Evolutionary conservation across 2,329 filamentous ascomycete species (phyloP), one percentile per base, ranked within the genome.

Genomic region (Xenosphaeropsis pyriputrescens): DNA sequence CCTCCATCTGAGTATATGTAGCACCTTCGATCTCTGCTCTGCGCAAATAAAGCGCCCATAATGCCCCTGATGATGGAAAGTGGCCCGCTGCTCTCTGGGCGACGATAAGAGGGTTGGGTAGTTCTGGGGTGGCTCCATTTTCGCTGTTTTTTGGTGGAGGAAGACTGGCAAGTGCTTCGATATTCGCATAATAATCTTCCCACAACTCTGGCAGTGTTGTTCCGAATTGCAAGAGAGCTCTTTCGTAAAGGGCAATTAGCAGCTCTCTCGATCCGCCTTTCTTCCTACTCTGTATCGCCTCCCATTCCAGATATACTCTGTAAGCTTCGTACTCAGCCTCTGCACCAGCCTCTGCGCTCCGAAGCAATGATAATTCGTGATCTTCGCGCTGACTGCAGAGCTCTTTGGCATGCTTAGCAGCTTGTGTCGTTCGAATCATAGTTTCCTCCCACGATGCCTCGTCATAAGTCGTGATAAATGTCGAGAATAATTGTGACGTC

Each of bases 31-130:
- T 74, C 58, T 96, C 91, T 3, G 85, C 83, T 15, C 78, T 80
- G 37, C 95, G 61, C 18, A 98, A 79, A 46, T 88, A 88, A 46
- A 89, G 78, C 6, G 85, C 84, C 91, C 91, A 98, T 6, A 98
- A 68, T 18, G 74, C 70, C 13, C 91, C 91, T 6, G 86, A 93
- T 81, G 86, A 93, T 2, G 91, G 88, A 49, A 89, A 94, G 57
- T 96, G 91, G 32, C 79, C 73, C 8, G 88, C 91, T 11, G 85
- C 86, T 45, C 86, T 74, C 49, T 85, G 78, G 2, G 93, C 66
- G 6, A 89, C 70, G 34, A 84, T 72, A 8, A 93, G 68, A 29
- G 82, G 58, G 39, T 63, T 62, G 15, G 57, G 68, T 39, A 58
- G 39, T 52, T 58, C 46, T 39, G 56, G 14, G 32, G 45, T 60